phyloP scores from a whole-genome alignment of 331 rosid species.

The Spiraea crenata region DNA sequence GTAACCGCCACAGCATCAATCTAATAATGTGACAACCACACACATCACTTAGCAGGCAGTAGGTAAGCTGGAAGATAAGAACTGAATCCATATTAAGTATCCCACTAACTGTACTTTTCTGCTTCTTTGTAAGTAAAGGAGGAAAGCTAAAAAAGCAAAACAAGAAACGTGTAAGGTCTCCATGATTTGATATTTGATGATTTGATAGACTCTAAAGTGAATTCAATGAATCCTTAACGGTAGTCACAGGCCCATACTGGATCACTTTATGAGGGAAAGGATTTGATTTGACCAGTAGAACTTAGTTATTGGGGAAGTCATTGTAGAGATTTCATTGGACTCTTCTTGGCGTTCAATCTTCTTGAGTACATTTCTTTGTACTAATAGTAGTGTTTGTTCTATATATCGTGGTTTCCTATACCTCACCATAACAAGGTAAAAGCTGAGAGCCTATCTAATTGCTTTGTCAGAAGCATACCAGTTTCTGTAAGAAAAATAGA shows the following conservation, averaged over 20 bases:
- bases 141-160: too few species aligned
- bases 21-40: not conserved
- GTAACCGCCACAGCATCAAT: not conserved
- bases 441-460: not conserved
- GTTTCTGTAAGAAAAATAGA: not conserved
- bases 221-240: too few species aligned
- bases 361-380: too few species aligned
- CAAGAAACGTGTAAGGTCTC: too few species aligned
- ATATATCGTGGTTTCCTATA: not conserved
- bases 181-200: too few species aligned
- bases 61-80: not conserved
- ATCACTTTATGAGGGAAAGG: not conserved
- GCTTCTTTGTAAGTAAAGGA: too few species aligned
- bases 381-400: not conserved
- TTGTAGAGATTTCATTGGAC: too few species aligned
- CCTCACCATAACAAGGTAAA: not conserved
- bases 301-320: too few species aligned
- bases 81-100: not conserved
- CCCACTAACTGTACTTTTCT: not conserved
- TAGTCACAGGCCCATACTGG: not conserved
- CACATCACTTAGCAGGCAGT: not conserved
- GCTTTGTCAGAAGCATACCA: not conserved
- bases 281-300: not conserved
- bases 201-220: too few species aligned
- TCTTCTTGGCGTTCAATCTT: too few species aligned